These are phyloP conservation scores for Talaromyces atroroseus DNA, from an alignment of 2,329 filamentous ascomycete species.

Conservation along the genomic window DNA sequence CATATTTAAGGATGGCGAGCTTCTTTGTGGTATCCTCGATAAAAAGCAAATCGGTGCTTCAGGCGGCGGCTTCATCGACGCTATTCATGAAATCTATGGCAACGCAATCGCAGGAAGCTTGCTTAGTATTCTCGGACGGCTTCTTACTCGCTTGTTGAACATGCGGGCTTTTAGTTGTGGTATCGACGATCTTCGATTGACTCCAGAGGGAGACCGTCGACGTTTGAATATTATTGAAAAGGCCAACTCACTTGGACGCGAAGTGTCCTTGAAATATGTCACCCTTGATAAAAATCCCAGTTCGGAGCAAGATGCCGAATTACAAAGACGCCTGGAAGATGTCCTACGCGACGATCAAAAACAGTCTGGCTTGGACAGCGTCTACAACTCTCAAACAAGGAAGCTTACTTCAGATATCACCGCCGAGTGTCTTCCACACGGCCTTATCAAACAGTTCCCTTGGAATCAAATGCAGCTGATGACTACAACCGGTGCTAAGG, in stretches of 20 bases:
- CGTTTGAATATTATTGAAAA: slow-evolving; percentile 64
- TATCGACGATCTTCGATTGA: slow-evolving; percentile 90
- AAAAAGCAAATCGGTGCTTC: slow-evolving; percentile 91
- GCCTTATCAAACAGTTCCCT: slow-evolving; percentile 86
- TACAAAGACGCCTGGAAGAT: slow-evolving; percentile 75
- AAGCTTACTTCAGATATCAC: slow-evolving; percentile 75
- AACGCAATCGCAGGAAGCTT: slow-evolving; percentile 79
- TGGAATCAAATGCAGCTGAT: slow-evolving; percentile 99
- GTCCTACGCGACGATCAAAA: slow-evolving; percentile 88
- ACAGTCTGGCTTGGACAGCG: slow-evolving; percentile 79
- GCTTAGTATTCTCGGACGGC: slow-evolving; percentile 79
- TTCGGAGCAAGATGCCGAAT: slow-evolving; percentile 61
- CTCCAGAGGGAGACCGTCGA: slow-evolving; percentile 66
- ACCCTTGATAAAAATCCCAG: slow-evolving; percentile 64
- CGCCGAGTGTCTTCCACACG: slow-evolving; percentile 68
- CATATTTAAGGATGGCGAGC: slow-evolving; percentile 77
- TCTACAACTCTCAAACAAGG: slow-evolving; percentile 68
- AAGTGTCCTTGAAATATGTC: slow-evolving; percentile 83
- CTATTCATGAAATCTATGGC: slow-evolving; percentile 89
- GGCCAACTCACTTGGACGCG: slow-evolving; percentile 64
- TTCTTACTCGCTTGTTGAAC: slow-evolving; percentile 83
- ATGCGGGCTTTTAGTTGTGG: slow-evolving; percentile 96
- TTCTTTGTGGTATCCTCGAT: slow-evolving; percentile 86
- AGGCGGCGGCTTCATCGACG: slow-evolving; percentile 81
- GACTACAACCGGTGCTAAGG: slow-evolving; percentile 95